Conservation (phyloP, 2,329 filamentous ascomycete species). For the Penicillium frequentans region DNA sequence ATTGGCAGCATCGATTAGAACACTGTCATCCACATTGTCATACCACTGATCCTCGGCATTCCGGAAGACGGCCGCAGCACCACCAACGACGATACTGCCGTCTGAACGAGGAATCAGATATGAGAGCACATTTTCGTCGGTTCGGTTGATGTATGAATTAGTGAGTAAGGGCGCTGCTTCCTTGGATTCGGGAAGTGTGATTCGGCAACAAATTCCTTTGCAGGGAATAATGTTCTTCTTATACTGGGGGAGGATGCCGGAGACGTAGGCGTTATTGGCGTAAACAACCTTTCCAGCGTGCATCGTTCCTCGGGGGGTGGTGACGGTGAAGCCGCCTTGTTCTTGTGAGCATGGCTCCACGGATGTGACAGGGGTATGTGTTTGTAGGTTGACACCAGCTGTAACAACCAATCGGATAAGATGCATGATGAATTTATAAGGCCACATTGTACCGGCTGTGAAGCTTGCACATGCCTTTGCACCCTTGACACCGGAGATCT, state of each 20-base stretch:
- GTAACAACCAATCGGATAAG: conserved; percentile 60
- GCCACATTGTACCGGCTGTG: conserved; percentile 47
- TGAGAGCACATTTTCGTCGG: conserved; percentile 40
- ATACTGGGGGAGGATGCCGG: conserved; percentile 69
- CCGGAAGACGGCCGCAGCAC: conserved; percentile 52
- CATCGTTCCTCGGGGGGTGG: conserved; percentile 64
- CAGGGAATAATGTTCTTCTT: conserved; percentile 73
- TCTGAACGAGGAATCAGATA: conserved; percentile 64
- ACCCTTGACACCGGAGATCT: conserved; percentile 43
- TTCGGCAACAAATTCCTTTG: conserved; percentile 55
- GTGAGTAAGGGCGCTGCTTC: conserved; percentile 34
- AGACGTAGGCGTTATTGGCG: conserved; percentile 83
- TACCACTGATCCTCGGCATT: conserved; percentile 44
- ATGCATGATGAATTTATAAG: conserved; percentile 78
- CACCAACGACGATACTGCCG: conserved; percentile 62
- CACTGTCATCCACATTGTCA: conserved; percentile 46
- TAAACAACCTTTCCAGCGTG: conserved; percentile 66
- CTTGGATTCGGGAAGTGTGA: conserved; percentile 25
- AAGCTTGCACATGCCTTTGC: conserved; percentile 39
- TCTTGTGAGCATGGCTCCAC: conserved; percentile 46
- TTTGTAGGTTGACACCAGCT: conserved; percentile 54
- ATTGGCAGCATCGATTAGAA: conserved; percentile 50
- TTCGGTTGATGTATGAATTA: conserved; percentile 59
- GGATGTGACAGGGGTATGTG: conserved; percentile 48
- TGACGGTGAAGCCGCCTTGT: conserved; percentile 58